Evolutionary conservation across 2,329 filamentous ascomycete species (phyloP).

Genomic region (Emericellopsis atlantica): DNA sequence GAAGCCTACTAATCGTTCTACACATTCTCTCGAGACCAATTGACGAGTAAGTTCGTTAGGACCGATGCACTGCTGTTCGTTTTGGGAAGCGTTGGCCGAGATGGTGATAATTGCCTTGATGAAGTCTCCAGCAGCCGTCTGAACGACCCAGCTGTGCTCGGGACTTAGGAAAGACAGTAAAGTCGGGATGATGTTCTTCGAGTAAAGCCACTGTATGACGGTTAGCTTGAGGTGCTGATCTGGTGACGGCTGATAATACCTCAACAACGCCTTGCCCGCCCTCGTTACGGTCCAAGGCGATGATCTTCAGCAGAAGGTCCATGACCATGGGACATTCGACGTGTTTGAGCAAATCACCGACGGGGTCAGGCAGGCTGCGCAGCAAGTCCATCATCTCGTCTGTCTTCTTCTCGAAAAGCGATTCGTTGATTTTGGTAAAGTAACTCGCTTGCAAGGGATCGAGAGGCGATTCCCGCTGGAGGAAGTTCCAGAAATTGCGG

Average conservation of each 20-base stretch:
- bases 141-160: constrained; percentile 76
- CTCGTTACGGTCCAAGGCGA: constrained; percentile 86
- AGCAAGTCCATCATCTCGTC: constrained; percentile 91
- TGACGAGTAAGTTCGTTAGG: constrained; percentile 94
- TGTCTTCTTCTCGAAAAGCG: constrained; percentile 94
- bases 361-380: constrained; percentile 68
- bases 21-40: constrained; percentile 75
- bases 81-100: constrained; percentile 93
- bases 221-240: constrained; percentile 7
- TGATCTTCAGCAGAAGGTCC: constrained; percentile 93
- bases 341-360: constrained; percentile 78
- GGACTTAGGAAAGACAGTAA: constrained; percentile 79
- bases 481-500: constrained; percentile 80
- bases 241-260: constrained; percentile 30
- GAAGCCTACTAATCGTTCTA: constrained; percentile 72
- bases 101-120: constrained; percentile 98
- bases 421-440: constrained; percentile 97
- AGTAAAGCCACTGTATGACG: constrained; percentile 67
- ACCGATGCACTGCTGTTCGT: constrained; percentile 97
- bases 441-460: constrained; percentile 93
- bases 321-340: constrained; percentile 98
- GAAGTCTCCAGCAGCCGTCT: constrained; percentile 94
- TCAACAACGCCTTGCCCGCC: constrained; percentile 88
- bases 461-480: constrained; percentile 71
- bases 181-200: constrained; percentile 74